phyloP scores from a whole-genome alignment of 805 yeast species.

The Teunomyces tritomae region DNA sequence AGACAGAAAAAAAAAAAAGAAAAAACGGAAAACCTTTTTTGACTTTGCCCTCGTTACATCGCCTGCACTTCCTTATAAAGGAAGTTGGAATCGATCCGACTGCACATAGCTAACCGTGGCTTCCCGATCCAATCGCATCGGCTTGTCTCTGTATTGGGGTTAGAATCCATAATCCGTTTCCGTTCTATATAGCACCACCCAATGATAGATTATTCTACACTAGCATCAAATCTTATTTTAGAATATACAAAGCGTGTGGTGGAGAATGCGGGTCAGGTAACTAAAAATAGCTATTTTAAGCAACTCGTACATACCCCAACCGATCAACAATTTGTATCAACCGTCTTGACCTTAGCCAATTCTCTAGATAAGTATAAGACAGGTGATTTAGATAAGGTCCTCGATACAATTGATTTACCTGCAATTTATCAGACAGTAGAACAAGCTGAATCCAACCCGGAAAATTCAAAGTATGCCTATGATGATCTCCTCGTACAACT shows the following conservation, averaged over 20 bases:
- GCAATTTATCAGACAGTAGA: slow-evolving; percentile 62
- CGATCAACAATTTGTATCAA: slow-evolving; percentile 6
- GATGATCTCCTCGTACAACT: slow-evolving; percentile 37
- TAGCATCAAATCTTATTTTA: slow-evolving; percentile 10
- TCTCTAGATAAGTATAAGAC: slow-evolving; percentile 9
- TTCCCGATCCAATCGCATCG: too few relatives aligned
- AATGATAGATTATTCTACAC: slow-evolving; percentile 7
- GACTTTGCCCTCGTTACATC: too few relatives aligned
- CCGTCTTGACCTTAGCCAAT: background rate
- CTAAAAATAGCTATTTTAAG: background rate
- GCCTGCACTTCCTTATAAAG: too few relatives aligned
- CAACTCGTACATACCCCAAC: background rate
- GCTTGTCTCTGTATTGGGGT: background rate
- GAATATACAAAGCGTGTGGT: slow-evolving; percentile 9
- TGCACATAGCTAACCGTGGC: background rate
- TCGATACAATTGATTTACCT: slow-evolving; percentile 62
- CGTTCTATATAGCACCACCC: background rate
- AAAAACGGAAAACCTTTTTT: too few relatives aligned
- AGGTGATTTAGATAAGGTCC: slow-evolving; percentile 44
- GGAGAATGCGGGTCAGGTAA: background rate
- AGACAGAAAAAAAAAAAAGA: too few relatives aligned
- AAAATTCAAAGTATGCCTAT: slow-evolving; percentile 17
- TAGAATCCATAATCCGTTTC: background rate
- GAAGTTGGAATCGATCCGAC: background rate
- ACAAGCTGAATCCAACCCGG: slow-evolving; percentile 21